Conservation (phyloP, 176 grass and related monocot species). For the Oryza brachyantha region DNA sequence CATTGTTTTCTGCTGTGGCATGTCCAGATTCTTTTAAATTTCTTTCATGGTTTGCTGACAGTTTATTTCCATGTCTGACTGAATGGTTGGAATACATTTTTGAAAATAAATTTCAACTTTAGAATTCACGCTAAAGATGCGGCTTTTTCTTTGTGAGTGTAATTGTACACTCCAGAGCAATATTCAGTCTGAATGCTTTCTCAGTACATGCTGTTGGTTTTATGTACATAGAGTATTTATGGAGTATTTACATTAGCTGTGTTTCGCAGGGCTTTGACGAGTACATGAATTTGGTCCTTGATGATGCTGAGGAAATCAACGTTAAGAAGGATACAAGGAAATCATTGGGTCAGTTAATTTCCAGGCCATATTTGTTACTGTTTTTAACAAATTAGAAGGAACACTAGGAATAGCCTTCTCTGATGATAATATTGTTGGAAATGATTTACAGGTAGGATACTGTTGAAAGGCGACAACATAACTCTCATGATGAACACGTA, state of each 20-base stretch:
- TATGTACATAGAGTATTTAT: neutral
- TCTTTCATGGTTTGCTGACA: neutral
- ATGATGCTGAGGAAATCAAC: slow-evolving; percentile 92
- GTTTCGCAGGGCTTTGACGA: slow-evolving; percentile 79
- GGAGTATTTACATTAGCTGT: neutral
- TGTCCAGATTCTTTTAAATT: neutral
- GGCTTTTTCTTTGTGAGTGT: neutral
- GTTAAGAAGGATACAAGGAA: slow-evolving; percentile 87
- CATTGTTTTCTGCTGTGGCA: neutral
- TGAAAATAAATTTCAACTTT: neutral
- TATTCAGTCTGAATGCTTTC: neutral
- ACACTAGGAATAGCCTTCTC: neutral
- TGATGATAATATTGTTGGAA: neutral
- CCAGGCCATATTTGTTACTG: neutral
- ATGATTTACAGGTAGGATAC: slow-evolving; percentile 69
- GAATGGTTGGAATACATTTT: neutral
- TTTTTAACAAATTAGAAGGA: neutral
- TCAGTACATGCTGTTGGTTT: neutral
- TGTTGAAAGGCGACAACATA: slow-evolving; percentile 97
- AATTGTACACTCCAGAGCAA: neutral
- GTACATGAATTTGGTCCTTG: slow-evolving; percentile 98
- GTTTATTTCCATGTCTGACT: neutral
- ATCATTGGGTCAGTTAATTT: slow-evolving; percentile 53
- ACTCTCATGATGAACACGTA: slow-evolving; percentile 96
- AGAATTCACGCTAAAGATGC: neutral